phyloP scores from a whole-genome alignment of 306 rosid genomes.

The Quercus gilva region DNA sequence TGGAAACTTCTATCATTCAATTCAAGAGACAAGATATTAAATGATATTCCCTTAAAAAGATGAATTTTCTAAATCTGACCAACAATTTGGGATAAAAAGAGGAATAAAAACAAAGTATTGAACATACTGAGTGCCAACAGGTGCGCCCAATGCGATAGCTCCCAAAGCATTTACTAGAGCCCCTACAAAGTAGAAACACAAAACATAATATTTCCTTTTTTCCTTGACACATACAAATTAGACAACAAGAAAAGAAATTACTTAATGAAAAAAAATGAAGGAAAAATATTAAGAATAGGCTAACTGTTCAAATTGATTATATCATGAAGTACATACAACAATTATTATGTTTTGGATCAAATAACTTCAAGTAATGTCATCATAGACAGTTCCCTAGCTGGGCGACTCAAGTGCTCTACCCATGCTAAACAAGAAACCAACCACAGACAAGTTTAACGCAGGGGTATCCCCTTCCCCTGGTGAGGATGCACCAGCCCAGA shows the following conservation, averaged over 20 bases:
- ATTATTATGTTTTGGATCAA: neutral
- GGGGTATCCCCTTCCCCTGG: neutral
- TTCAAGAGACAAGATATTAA: too few species aligned
- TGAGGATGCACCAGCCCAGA: neutral
- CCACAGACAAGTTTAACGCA: neutral
- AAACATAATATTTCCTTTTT: neutral
- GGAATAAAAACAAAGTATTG: slow-evolving; percentile 15
- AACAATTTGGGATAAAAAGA: too few species aligned
- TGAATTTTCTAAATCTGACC: too few species aligned
- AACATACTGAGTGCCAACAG: slow-evolving; percentile 72
- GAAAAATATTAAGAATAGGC: neutral
- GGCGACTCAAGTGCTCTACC: neutral
- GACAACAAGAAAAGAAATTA: neutral
- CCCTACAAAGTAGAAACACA: slow-evolving; percentile 49
- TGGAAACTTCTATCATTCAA: too few species aligned
- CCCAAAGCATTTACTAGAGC: slow-evolving; percentile 67
- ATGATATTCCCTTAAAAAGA: too few species aligned
- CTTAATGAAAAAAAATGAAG: neutral
- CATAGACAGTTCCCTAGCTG: neutral
- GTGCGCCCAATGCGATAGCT: slow-evolving; percentile 89
- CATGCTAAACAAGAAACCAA: too few species aligned
- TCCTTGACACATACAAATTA: neutral
- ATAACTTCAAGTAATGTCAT: neutral
- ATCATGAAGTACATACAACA: too few species aligned
- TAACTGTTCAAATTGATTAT: neutral